Percentiles rank a stretch among this genome's conserved stretches.
phyloP scores from a whole-genome alignment of 2,329 filamentous ascomycete species.

The Decorospora gaudefroyi region DNA sequence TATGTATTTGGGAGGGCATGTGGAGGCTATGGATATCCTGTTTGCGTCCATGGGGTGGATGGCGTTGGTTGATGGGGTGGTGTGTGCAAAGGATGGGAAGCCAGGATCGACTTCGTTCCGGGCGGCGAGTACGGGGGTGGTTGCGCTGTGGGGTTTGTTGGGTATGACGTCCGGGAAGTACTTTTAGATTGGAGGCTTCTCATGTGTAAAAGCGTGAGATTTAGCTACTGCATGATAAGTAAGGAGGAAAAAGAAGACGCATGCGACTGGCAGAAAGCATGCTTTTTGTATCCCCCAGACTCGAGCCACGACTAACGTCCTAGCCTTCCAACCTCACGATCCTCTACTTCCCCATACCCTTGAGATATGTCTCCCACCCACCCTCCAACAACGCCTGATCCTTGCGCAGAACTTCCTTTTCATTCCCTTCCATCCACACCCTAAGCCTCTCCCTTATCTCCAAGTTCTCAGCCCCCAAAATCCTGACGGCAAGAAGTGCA shows the following conservation, averaged over 20 bases:
- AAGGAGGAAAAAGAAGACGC: not conserved
- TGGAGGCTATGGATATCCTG: conserved; percentile 26
- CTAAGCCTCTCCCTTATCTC: conserved; percentile 63
- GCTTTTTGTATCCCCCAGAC: too few relatives aligned
- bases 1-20: conserved; percentile 23
- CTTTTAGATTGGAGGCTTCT: conserved; percentile 7
- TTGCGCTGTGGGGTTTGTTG: conserved; percentile 24
- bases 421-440: conserved; percentile 65
- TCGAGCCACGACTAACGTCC: not conserved
- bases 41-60: conserved; percentile 24
- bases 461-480: conserved; percentile 54
- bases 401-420: conserved; percentile 67
- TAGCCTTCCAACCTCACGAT: not conserved
- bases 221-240: too few relatives aligned
- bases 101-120: conserved; percentile 17
- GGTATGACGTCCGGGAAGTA: conserved; percentile 27
- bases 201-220: not conserved
- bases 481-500: conserved; percentile 53
- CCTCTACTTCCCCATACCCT: conserved; percentile 42
- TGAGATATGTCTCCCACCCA: conserved; percentile 62
- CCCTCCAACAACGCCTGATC: conserved; percentile 60
- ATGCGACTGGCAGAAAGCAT: not conserved
- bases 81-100: conserved; percentile 19
- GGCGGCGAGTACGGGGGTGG: conserved; percentile 10
- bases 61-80: conserved; percentile 20